A percentile compares a stretch with the other conserved stretches of the same genome.
phyloP scores from a whole-genome alignment of 257 asterid species.

The Solanum neorickii region DNA sequence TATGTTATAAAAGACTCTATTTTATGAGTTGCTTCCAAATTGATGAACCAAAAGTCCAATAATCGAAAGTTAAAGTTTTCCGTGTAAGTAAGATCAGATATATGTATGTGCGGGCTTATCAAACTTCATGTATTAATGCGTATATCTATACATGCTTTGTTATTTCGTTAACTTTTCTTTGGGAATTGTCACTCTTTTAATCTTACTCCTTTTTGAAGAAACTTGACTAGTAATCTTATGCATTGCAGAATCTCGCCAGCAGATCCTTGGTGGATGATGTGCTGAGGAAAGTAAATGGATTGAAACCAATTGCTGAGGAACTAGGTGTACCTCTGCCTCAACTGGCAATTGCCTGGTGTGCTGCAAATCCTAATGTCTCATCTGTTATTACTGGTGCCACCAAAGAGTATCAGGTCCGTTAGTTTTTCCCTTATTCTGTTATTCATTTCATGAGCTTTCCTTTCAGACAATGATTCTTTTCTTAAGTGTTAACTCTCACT shows the following conservation, averaged over 20 bases:
- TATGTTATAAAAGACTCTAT: not conserved
- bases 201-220: not conserved
- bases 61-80: not conserved
- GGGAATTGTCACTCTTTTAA: not conserved
- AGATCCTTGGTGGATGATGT: slow-evolving; percentile 88
- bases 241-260: slow-evolving; percentile 73
- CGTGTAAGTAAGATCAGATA: not conserved
- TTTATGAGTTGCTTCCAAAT: not conserved
- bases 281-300: slow-evolving; percentile 58
- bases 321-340: slow-evolving; percentile 80
- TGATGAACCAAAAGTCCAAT: not conserved
- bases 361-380: slow-evolving; percentile 89
- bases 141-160: not conserved
- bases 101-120: not conserved
- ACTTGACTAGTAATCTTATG: not conserved
- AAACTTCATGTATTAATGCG: not conserved
- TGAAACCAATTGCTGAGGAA: slow-evolving; percentile 86
- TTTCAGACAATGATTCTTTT: not conserved
- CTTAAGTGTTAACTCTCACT: not conserved
- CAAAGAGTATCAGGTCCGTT: slow-evolving; percentile 73
- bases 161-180: not conserved
- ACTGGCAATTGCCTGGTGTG: slow-evolving; percentile 99
- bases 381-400: slow-evolving; percentile 97
- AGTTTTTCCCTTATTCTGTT: not conserved
- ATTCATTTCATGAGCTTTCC: not conserved